Evolutionary conservation across 2,329 filamentous ascomycete genomes (phyloP).

Genomic region (Fusarium kyushuense): DNA sequence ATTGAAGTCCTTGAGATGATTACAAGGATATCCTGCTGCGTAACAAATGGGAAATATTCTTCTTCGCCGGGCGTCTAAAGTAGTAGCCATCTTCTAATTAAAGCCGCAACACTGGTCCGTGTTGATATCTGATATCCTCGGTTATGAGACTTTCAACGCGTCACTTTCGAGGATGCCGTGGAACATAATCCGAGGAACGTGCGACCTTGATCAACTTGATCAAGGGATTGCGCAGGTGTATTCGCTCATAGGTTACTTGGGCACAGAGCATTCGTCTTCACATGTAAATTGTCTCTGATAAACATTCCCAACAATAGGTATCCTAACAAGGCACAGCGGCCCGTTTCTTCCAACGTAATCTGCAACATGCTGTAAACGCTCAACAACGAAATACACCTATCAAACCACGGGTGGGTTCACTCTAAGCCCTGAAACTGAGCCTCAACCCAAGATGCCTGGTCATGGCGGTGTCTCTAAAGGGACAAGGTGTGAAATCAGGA

Average conservation of each 20-base stretch:
- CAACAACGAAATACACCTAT: slow-evolving; percentile 13
- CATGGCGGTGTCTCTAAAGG: slow-evolving; percentile 11
- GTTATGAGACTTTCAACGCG: slow-evolving; percentile 33
- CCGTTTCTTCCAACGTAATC: slow-evolving; percentile 6
- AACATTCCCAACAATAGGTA: slow-evolving; percentile 30
- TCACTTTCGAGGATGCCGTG: slow-evolving; percentile 24
- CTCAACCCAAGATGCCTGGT: slow-evolving; percentile 22
- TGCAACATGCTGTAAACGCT: slow-evolving; percentile 3
- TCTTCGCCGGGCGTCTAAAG: slow-evolving; percentile 10
- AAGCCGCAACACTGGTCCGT: slow-evolving; percentile 28
- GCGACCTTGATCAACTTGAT: neutral
- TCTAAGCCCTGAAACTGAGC: slow-evolving; percentile 21
- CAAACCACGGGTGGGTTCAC: neutral
- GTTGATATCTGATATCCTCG: slow-evolving; percentile 36
- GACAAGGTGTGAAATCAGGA: neutral
- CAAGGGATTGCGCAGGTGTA: neutral
- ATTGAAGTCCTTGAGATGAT: slow-evolving; percentile 39
- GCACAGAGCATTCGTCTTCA: neutral
- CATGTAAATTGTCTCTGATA: slow-evolving; percentile 26
- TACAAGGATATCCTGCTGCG: slow-evolving; percentile 14
- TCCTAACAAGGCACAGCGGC: neutral
- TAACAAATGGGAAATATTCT: slow-evolving; percentile 15
- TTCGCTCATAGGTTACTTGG: neutral
- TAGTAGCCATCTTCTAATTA: slow-evolving; percentile 16
- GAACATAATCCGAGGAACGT: slow-evolving; percentile 26